Evolutionary conservation across 2,329 filamentous ascomycete species (phyloP).

Genomic region (Paramyrothecium sp.): DNA sequence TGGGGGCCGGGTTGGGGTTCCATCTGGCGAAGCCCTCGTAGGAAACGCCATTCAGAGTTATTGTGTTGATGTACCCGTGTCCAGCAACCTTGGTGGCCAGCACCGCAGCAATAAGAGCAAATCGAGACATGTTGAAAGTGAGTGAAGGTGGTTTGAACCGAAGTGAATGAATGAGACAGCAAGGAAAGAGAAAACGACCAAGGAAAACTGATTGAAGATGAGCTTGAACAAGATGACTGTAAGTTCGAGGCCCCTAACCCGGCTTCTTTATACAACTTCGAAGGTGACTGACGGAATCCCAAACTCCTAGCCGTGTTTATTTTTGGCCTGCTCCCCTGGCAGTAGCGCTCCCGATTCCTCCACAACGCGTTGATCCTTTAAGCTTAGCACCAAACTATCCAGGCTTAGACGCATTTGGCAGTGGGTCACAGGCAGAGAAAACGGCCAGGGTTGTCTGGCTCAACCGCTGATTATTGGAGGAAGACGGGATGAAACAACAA

Average conservation of each 20-base stretch:
- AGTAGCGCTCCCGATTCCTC: too few relatives aligned
- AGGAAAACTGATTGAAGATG: background rate
- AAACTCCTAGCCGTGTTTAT: background rate
- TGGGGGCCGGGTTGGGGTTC: constrained; percentile 29
- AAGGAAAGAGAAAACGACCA: background rate
- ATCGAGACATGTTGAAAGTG: constrained; percentile 12
- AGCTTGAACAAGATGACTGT: background rate
- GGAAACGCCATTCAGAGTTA: constrained; percentile 28
- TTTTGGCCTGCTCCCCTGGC: background rate
- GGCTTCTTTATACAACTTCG: too few relatives aligned
- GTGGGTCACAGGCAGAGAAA: background rate
- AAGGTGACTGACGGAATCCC: too few relatives aligned
- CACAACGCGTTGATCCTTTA: background rate
- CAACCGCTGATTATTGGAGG: background rate
- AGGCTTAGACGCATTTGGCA: background rate
- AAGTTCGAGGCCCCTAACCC: too few relatives aligned
- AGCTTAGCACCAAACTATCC: background rate
- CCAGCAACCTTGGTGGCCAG: constrained; percentile 18
- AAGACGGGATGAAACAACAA: background rate
- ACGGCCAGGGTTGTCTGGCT: background rate
- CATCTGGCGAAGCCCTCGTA: constrained; percentile 27
- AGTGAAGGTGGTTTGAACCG: background rate
- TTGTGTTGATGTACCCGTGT: constrained; percentile 19
- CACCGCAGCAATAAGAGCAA: constrained; percentile 7
- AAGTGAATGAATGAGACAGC: background rate